Evolutionary conservation across 2,329 filamentous ascomycete species (phyloP).

Genomic region (Arthrobotrys musiformis): DNA sequence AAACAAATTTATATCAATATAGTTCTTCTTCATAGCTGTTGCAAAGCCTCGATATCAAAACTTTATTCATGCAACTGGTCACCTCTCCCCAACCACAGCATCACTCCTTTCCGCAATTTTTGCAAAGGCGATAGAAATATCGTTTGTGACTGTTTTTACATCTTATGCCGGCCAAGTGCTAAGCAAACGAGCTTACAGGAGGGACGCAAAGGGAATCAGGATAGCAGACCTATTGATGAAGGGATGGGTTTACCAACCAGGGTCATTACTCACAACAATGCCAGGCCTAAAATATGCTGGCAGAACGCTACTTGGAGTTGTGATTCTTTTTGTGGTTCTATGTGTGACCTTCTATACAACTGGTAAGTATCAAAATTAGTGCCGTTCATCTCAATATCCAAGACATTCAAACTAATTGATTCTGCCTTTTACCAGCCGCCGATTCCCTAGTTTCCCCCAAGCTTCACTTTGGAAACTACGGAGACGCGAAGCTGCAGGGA

Average conservation of each 20-base stretch:
- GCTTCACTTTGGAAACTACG: conserved; percentile 70
- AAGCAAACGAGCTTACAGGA: conserved; percentile 74
- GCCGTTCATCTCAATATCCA: too few species aligned
- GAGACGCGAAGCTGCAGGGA: conserved; percentile 46
- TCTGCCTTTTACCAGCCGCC: conserved; percentile 72
- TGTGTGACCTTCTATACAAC: conserved; percentile 52
- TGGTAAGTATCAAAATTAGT: conserved; percentile 8
- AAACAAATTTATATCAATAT: background rate
- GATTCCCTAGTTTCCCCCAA: conserved; percentile 80
- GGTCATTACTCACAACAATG: conserved; percentile 35
- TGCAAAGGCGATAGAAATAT: conserved; percentile 80
- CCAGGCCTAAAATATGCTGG: conserved; percentile 39
- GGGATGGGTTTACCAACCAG: conserved; percentile 71
- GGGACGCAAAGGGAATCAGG: conserved; percentile 72
- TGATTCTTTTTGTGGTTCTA: conserved; percentile 39
- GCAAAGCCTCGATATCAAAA: conserved; percentile 42
- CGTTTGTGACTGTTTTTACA: conserved; percentile 81
- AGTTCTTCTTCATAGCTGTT: conserved; percentile 48
- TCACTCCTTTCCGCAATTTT: conserved; percentile 75
- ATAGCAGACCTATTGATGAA: conserved; percentile 82
- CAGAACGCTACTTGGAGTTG: conserved; percentile 29
- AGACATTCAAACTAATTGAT: background rate
- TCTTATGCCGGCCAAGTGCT: conserved; percentile 79
- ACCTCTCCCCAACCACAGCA: conserved; percentile 66
- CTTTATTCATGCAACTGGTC: conserved; percentile 40